Evolutionary conservation across 805 yeast genomes (phyloP), one percentile per base, ranked within the genome.

Genomic region (Komagataella kurtzmanii): DNA sequence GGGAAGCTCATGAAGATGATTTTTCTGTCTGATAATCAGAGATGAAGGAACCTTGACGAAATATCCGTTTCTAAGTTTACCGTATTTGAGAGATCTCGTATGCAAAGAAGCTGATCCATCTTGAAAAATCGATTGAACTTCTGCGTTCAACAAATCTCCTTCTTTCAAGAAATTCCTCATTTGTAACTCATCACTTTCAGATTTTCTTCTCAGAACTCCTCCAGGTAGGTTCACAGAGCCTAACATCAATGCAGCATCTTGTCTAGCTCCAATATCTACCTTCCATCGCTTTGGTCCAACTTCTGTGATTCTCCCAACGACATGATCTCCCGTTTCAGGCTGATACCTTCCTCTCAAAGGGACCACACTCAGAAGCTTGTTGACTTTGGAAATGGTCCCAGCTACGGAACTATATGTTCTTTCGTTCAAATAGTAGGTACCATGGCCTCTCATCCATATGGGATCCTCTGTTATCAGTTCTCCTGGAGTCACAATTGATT

Each of bases 361-460:
- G 24, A 79, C 69, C 17, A 93, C 98, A 60, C 90, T 83, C 53
- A 93, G 73, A 53, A 93, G 73, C 59, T 90, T 80, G 65, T 93
- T 93, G 51, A 90, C 97, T 55, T 91, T 75, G 1, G 86, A 77
- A 3, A 93, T 83, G 8, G 82, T 81, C 3, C 99, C 99, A 0
- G 97, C 97, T 6, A 91, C 96, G 0, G 97, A 84, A 2, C 96
- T 84, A 64, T 79, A 88, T 0, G 97, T 88, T 58, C 76, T 72
- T 57, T 83, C 84, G 40, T 80, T 81, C 45, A 85, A 68, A 57
- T 83, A 79, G 64, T 88, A 93, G 0, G 98, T 93, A 5, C 99
- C 99, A 62, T 91, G 99, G 30, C 99, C 99, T 62, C 95, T 79
- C 99, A 93, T 93, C 97, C 98, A 93, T 2, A 83, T 76, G 6